Base-by-base conservation (phyloP, 1,139 yeast genomes). In the Debaryomyces fabryi region DNA sequence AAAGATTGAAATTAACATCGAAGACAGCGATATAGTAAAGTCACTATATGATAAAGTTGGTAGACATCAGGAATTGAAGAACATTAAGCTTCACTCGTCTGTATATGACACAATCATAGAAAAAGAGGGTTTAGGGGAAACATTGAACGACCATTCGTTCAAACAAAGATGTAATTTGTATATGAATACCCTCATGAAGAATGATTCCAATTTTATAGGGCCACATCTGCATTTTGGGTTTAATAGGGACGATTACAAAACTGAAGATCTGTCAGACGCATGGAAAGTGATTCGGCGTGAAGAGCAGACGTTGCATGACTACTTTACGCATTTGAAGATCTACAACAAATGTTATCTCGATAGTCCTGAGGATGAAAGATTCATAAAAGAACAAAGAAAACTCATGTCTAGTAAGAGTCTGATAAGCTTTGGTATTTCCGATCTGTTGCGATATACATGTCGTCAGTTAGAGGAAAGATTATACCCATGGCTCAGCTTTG, bases 281-380 rank as follows among this genome's bases (percentile, higher is more conserved):
- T 45, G 58, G 51, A 42, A 56, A 47, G 60, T 54, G 50, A 52
- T 59, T 37, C 48, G 55, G 32, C 30, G 40, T 2, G 63, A 63
- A 12, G 75, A 72, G 55, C 72, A 68, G 47, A 44, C 52, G 1
- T 63, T 78, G 54, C 72, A 72, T 47, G 73, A 76, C 50, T 76
- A 69, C 45, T 56, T 77, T 16, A 53, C 77, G 7, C 78, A 75
- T 53, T 50, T 78, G 38, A 66, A 73, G 45, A 63, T 78, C 2
- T 79, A 68, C 52, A 69, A 74, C 44, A 65, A 69, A 46, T 79
- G 84, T 52, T 79, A 58, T 52, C 51, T 76, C 10, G 44, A 39
- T 9, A 23, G 24, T 13, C 27, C 30, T 8, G 37, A 45, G 10
- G 39, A 37, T 12, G 30, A 23, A 8, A 16, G 5, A 10, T 44